Conservation (phyloP, 805 yeast genomes). For the Metschnikowia hibisci region DNA sequence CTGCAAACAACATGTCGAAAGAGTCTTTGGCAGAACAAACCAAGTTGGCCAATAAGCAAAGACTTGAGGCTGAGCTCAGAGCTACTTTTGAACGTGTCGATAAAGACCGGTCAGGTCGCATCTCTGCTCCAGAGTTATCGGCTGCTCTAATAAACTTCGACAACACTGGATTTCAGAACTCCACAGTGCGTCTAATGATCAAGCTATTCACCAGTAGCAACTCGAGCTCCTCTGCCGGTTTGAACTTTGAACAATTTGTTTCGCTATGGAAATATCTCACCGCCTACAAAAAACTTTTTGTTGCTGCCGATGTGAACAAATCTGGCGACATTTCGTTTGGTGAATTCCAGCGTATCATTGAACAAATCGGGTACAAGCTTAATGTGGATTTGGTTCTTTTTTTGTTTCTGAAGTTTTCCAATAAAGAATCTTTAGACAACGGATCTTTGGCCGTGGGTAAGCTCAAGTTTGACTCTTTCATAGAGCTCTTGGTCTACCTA, state of each 20-base stretch:
- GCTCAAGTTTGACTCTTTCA: conserved; percentile 75
- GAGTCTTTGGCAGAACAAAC: conserved; percentile 15
- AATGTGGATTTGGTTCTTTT: conserved; percentile 54
- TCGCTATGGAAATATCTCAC: conserved; percentile 65
- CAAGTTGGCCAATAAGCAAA: conserved; percentile 32
- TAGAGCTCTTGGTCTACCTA: conserved; percentile 73
- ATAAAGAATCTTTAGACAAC: conserved; percentile 27
- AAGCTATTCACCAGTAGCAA: conserved; percentile 48
- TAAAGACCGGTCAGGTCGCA: conserved; percentile 48
- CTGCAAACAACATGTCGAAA: conserved; percentile 20
- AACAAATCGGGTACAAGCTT: conserved; percentile 62
- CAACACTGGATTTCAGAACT: conserved; percentile 55
- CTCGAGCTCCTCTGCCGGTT: conserved; percentile 20
- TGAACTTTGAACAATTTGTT: conserved; percentile 58
- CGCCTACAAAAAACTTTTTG: conserved; percentile 63
- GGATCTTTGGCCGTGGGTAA: conserved; percentile 31
- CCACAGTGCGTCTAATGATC: conserved; percentile 60
- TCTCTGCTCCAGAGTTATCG: conserved; percentile 56
- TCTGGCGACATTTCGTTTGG: conserved; percentile 61
- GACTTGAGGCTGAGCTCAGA: conserved; percentile 45
- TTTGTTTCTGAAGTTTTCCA: conserved; percentile 54
- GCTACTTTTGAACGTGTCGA: conserved; percentile 54
- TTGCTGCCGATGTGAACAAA: conserved; percentile 55
- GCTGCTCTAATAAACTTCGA: conserved; percentile 60
- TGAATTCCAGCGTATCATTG: conserved; percentile 58